Base-by-base conservation (phyloP, 2,329 filamentous ascomycete genomes). In the Botrytis fragariae region DNA sequence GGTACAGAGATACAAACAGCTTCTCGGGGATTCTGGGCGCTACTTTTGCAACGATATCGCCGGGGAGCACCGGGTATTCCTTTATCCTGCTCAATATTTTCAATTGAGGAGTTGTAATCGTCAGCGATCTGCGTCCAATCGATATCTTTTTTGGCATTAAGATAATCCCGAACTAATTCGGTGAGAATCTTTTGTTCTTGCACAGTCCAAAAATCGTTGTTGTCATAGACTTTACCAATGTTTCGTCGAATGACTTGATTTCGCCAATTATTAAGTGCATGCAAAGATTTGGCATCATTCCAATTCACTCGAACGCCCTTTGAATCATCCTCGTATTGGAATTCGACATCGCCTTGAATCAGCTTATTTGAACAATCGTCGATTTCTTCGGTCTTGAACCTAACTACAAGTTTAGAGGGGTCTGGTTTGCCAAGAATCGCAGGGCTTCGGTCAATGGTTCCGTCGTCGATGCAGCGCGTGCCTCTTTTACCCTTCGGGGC, bases 1-100 rank as follows among this genome's bases (percentile, higher is more conserved):
- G 71, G 71, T 9, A 72, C 12, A 37, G 71, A 72, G 10, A n/a
- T 59, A 22, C n/a, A 29, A 9, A 72, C 29, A 60, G 71, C 71
- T 25, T 72, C 62, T 35, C 62, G 39, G 2, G 22, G 42, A 25
- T 25, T 25, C 5, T 48, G n/a, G 4, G 42, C 35, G 8, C 29
- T 32, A 25, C 37, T 37, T 1, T 57, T 37, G n/a, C 57, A 61
- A 22, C 7, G 29, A 68, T 72, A 72, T 2, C 63, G 71, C 16
- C 71, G 71, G 25, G 45, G 29, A n/a, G 71, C 71, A 37, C 71
- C 71, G 4, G 32, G 32, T 35, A 4, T 8, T n/a, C 62, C 71
- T 35, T 32, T 39, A 22, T 48, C 6, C 22, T 72, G 71, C 1
- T 35, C 20, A 6, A 39, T 44, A 1, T 57, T 16, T 9, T 10